Percentiles rank a stretch among this genome's conserved stretches.
These are phyloP conservation scores for Vickermania ingenoplastis DNA, from an alignment of 208 protist species.

Conservation along the genomic window DNA sequence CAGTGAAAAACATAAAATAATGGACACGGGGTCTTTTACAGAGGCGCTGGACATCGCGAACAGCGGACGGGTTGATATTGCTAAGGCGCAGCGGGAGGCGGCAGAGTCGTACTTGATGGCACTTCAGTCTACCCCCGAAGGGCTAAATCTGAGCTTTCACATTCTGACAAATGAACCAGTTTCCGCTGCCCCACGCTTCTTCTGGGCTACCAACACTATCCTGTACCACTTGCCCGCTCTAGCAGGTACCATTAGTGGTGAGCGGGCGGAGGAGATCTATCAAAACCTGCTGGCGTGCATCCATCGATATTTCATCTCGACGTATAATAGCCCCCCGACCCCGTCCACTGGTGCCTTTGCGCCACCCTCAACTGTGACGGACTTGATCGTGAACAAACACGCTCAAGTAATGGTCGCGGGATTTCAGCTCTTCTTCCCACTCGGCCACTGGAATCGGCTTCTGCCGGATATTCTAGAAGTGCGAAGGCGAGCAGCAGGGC, in stretches of 20 bases:
- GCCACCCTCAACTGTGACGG: slow-evolving; percentile 8
- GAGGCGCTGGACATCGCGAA: slow-evolving; percentile 56
- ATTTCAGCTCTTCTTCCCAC: slow-evolving; percentile 56
- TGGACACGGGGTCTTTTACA: slow-evolving; percentile 19
- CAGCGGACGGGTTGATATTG: slow-evolving; percentile 23
- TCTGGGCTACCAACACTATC: slow-evolving; percentile 81
- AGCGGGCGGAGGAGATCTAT: slow-evolving; percentile 49
- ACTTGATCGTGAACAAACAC: slow-evolving; percentile 78
- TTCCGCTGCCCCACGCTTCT: slow-evolving; percentile 43
- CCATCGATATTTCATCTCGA: not conserved
- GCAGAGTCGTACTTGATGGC: slow-evolving; percentile 69
- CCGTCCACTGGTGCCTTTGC: not conserved
- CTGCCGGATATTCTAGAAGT: slow-evolving; percentile 67
- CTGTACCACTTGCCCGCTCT: slow-evolving; percentile 50
- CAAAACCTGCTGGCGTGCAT: slow-evolving; percentile 59
- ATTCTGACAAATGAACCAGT: slow-evolving; percentile 61
- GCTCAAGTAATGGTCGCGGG: slow-evolving; percentile 71
- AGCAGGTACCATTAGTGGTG: slow-evolving; percentile 12
- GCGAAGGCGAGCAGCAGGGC: slow-evolving; percentile 12
- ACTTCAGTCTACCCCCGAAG: slow-evolving; percentile 42
- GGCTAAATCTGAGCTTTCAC: slow-evolving; percentile 55
- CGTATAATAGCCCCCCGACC: not conserved
- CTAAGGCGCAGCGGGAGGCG: slow-evolving; percentile 21
- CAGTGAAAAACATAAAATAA: too few relatives aligned
- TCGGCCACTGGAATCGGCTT: slow-evolving; percentile 35